Percentiles rank a stretch among this genome's conserved stretches.
Evolutionary conservation across 1,284 basidiomycete species (phyloP).

Genomic region (Trichosporon sp.): DNA sequence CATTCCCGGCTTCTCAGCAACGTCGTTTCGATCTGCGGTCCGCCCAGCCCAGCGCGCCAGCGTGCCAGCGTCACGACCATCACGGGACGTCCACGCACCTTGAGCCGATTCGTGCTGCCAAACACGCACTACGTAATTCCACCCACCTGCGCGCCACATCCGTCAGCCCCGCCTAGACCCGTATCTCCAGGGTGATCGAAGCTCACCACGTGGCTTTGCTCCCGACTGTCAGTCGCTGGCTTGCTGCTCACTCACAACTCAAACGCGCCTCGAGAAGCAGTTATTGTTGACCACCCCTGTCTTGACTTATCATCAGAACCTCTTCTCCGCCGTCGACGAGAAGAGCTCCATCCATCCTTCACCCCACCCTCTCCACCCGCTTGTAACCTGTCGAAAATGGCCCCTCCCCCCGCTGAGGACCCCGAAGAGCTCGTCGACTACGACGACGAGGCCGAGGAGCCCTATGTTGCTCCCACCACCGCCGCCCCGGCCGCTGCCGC

Average conservation of each 20-base stretch:
- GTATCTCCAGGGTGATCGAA: conserved; percentile 2
- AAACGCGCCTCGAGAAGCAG: not conserved
- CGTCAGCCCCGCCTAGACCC: not conserved
- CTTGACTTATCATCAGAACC: not conserved
- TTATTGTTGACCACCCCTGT: conserved; percentile 3
- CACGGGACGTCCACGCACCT: not conserved
- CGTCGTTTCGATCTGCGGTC: not conserved
- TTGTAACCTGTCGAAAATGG: conserved; percentile 22
- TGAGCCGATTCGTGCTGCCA: not conserved
- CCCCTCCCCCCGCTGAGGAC: conserved; percentile 29
- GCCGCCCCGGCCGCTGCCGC: conserved; percentile 55
- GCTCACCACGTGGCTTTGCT: not conserved
- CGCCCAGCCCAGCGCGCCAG: not conserved
- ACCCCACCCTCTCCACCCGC: not conserved
- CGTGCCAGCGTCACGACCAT: not conserved
- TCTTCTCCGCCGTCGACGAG: conserved; percentile 1
- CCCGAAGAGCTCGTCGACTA: conserved; percentile 64
- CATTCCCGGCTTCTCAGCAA: not conserved
- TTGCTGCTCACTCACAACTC: not conserved
- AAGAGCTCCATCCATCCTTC: conserved; percentile 3
- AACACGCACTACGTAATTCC: not conserved
- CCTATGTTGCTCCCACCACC: conserved; percentile 57
- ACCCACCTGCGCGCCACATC: not conserved
- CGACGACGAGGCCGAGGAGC: conserved; percentile 81
- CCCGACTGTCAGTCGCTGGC: not conserved